A percentile compares a stretch with the other conserved stretches of the same genome.
phyloP scores from a whole-genome alignment of 495 filamentous ascomycete genomes.

The Trichoderma orchidacearum region DNA sequence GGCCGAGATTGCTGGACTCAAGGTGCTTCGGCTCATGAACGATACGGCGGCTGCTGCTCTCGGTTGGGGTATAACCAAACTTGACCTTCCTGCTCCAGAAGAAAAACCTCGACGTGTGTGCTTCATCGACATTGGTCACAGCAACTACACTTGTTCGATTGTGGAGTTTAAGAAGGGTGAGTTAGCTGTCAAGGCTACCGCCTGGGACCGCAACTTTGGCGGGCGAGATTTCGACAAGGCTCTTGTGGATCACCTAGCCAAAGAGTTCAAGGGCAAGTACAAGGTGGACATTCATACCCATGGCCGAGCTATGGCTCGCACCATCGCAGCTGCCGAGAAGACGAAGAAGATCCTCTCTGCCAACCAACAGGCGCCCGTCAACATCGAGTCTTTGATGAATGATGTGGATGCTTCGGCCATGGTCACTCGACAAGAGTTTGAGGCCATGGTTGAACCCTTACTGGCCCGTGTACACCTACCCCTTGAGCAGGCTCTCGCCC shows the following conservation, averaged over 20 bases:
- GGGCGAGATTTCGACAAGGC: constrained; percentile 95
- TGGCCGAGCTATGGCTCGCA: constrained; percentile 76
- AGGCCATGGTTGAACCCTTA: constrained; percentile 77
- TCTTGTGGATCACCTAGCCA: constrained; percentile 83
- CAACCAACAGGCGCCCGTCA: constrained; percentile 85
- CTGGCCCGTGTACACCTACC: constrained; percentile 59
- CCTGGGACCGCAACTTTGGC: constrained; percentile 92
- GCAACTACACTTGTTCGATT: constrained; percentile 85
- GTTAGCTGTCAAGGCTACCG: constrained; percentile 82
- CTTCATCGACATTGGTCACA: constrained; percentile 94
- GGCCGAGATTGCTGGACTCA: constrained; percentile 86
- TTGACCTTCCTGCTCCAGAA: constrained; percentile 74
- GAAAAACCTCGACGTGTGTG: constrained; percentile 88
- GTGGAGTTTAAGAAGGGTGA: constrained; percentile 98
- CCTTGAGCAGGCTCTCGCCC: constrained; percentile 78
- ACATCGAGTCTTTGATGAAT: constrained; percentile 98
- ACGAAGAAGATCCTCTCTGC: constrained; percentile 98
- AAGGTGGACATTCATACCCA: constrained; percentile 82
- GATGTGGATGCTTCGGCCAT: constrained; percentile 81
- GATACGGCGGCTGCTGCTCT: constrained; percentile 95
- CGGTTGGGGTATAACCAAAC: constrained; percentile 94
- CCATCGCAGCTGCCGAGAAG: constrained; percentile 84
- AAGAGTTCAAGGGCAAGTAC: constrained; percentile 89
- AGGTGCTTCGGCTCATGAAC: constrained; percentile 88
- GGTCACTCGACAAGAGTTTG: constrained; percentile 89